Conservation (phyloP, 116 monocot species). For the Zostera marina region DNA sequence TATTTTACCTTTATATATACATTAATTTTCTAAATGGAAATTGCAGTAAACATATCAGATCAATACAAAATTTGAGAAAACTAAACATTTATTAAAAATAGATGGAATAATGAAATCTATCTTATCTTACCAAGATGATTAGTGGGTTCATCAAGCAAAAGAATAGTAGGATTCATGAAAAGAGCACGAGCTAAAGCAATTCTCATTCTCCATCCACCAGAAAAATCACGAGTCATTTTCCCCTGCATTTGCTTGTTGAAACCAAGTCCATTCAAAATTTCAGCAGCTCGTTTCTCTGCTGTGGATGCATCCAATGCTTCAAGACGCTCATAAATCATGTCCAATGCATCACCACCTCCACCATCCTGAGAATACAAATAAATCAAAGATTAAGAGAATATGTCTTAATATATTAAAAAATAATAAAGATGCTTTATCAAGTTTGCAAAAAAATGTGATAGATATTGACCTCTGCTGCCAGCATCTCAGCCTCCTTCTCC, state of each 20-base stretch:
- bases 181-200: slow-evolving; percentile 92
- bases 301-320: slow-evolving; percentile 93
- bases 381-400: neutral
- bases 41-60: no score
- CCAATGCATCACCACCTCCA: slow-evolving; percentile 83
- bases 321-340: slow-evolving; percentile 82
- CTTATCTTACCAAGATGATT: slow-evolving; percentile 69
- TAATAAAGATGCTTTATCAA: no score
- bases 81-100: neutral
- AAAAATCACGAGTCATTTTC: slow-evolving; percentile 92
- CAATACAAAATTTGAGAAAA: no score
- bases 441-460: no score
- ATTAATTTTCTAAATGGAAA: no score
- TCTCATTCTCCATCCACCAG: slow-evolving; percentile 99
- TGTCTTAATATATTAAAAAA: no score
- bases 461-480: slow-evolving; percentile 44
- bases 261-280: slow-evolving; percentile 86
- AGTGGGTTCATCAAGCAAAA: slow-evolving; percentile 95
- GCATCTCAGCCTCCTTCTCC: slow-evolving; percentile 82
- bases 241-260: slow-evolving; percentile 91
- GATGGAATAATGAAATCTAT: neutral
- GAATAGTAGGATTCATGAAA: slow-evolving; percentile 97
- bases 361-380: slow-evolving; percentile 35
- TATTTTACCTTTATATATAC: no score
- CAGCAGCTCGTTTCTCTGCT: slow-evolving; percentile 97